phyloP scores from a whole-genome alignment of 2,329 filamentous ascomycete species.

The Neurospora sp. region DNA sequence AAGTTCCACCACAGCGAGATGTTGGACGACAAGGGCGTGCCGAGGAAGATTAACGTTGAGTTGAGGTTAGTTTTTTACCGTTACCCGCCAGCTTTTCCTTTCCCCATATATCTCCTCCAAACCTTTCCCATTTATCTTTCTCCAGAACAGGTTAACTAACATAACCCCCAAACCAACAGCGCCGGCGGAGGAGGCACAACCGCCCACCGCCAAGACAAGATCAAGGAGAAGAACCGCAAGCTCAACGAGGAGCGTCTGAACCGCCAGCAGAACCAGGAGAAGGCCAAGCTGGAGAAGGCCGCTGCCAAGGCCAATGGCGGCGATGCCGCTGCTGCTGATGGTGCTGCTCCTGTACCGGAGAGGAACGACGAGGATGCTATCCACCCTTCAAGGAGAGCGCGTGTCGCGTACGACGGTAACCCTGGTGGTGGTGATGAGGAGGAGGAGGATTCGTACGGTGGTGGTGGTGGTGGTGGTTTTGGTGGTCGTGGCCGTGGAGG shows the following conservation, averaged over 20 bases:
- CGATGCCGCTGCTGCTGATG: slow-evolving; percentile 10
- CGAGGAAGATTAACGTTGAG: slow-evolving; percentile 84
- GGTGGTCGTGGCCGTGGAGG: slow-evolving; percentile 1
- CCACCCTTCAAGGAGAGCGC: slow-evolving; percentile 41
- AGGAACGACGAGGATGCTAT: slow-evolving; percentile 26
- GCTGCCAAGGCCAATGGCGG: slow-evolving; percentile 23
- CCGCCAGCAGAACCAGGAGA: slow-evolving; percentile 35
- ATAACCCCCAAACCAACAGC: slow-evolving; percentile 29
- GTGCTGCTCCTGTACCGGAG: slow-evolving; percentile 4
- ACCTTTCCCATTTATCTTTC: background rate
- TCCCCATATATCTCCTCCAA: background rate
- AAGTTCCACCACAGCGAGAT: slow-evolving; percentile 83
- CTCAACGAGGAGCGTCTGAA: slow-evolving; percentile 56
- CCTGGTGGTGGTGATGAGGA: slow-evolving; percentile 1
- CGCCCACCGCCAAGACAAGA: slow-evolving; percentile 61
- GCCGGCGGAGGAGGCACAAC: slow-evolving; percentile 81
- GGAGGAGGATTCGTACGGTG: background rate
- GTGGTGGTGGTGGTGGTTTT: background rate
- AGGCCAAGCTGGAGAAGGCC: slow-evolving; percentile 25
- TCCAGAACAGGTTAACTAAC: slow-evolving; percentile 2
- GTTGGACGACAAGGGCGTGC: slow-evolving; percentile 39
- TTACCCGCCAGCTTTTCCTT: background rate
- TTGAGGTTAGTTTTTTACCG: slow-evolving; percentile 54
- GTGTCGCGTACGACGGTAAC: slow-evolving; percentile 16
- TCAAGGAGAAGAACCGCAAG: slow-evolving; percentile 77